Evolutionary conservation across 306 rosid species (phyloP).

Genomic region (Ormosia emarginata): DNA sequence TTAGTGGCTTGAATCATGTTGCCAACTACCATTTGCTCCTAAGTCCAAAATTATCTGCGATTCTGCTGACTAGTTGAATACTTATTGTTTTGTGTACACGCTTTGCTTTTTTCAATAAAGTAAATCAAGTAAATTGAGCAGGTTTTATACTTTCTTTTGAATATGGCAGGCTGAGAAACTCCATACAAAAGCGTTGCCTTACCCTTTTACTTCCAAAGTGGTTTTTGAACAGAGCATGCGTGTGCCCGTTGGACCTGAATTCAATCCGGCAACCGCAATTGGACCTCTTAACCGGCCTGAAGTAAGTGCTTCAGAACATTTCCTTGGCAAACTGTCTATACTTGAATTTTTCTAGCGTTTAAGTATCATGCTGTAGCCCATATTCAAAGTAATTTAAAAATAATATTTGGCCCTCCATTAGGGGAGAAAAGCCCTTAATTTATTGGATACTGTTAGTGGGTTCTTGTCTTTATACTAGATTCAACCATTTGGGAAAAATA

Average conservation of each 20-base stretch:
- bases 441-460: neutral
- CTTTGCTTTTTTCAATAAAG: neutral
- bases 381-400: neutral
- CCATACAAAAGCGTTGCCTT: constrained; percentile 65
- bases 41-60: neutral
- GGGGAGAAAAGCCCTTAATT: neutral
- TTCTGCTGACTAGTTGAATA: neutral
- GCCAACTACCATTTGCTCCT: neutral
- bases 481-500: neutral
- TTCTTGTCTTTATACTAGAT: neutral
- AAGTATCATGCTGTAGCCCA: neutral
- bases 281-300: constrained; percentile 85
- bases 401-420: neutral
- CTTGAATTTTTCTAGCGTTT: neutral
- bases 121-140: neutral
- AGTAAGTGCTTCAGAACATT: constrained; percentile 48
- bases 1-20: neutral
- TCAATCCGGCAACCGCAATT: constrained; percentile 66
- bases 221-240: constrained; percentile 81
- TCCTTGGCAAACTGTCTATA: neutral
- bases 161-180: constrained; percentile 87
- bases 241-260: constrained; percentile 93
- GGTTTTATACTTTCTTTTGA: constrained; percentile 13
- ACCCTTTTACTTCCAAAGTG: constrained; percentile 74
- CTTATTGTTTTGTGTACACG: neutral